phyloP scores from a whole-genome alignment of 306 rosid genomes.

The Castanea crenata region DNA sequence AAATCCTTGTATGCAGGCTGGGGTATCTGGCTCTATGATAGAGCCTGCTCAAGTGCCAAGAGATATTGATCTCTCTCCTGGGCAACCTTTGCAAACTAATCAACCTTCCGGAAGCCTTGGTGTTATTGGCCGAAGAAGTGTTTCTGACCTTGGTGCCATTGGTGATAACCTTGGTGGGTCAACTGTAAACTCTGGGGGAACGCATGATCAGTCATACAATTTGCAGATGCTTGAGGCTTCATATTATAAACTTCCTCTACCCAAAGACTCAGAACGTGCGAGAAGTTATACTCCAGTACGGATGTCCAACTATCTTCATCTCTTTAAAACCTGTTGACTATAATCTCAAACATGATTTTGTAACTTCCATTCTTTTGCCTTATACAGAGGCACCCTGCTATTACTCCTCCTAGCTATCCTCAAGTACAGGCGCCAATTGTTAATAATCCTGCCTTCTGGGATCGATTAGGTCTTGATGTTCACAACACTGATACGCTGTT shows the following conservation, averaged over 20 bases:
- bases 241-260: conserved; percentile 69
- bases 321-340: neutral
- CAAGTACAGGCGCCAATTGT: conserved; percentile 93
- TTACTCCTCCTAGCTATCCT: conserved; percentile 84
- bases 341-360: conserved; percentile 9
- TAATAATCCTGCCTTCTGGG: conserved; percentile 96
- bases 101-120: conserved; percentile 81
- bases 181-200: conserved; percentile 55
- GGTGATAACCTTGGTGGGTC: conserved; percentile 73
- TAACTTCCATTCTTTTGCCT: conserved; percentile 13
- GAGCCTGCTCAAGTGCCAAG: conserved; percentile 66
- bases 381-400: conserved; percentile 72
- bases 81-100: conserved; percentile 82
- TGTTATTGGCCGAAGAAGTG: conserved; percentile 95
- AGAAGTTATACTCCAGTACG: conserved; percentile 78
- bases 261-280: conserved; percentile 94
- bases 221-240: conserved; percentile 94
- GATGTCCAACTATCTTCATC: conserved; percentile 17
- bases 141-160: conserved; percentile 83
- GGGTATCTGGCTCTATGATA: conserved; percentile 60
- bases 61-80: conserved; percentile 84
- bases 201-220: conserved; percentile 69
- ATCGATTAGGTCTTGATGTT: conserved; percentile 67
- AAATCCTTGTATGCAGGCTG: conserved; percentile 50
- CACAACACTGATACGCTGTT: conserved; percentile 79